Conservation (phyloP, 2,329 filamentous ascomycete species). For the Phaeosphaeriaceae sp. region DNA sequence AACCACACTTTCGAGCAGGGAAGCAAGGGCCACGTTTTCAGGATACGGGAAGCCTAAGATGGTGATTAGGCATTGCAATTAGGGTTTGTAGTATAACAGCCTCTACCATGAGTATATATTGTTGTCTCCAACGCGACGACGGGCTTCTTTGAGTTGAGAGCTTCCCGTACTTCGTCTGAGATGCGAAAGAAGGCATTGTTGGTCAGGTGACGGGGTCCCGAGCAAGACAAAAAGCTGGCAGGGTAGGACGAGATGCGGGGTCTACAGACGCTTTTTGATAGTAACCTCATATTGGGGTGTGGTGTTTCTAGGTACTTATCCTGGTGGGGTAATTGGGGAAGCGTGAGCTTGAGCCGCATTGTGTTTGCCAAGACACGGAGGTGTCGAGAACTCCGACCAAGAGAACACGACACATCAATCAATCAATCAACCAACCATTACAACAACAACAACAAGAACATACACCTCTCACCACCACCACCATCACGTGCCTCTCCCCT, state of each 20-base stretch:
- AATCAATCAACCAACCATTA: constrained; percentile 30
- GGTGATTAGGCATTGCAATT: constrained; percentile 10
- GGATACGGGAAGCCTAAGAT: constrained; percentile 70
- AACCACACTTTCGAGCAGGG: constrained; percentile 79
- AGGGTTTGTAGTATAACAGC: background rate
- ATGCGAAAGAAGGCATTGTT: constrained; percentile 67
- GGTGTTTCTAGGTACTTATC: constrained; percentile 3
- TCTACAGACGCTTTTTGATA: constrained; percentile 23
- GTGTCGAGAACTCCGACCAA: constrained; percentile 38
- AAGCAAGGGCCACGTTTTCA: constrained; percentile 76
- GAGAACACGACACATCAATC: constrained; percentile 49
- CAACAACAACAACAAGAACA: constrained; percentile 4
- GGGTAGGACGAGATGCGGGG: constrained; percentile 15
- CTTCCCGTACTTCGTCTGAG: constrained; percentile 82
- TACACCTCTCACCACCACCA: constrained; percentile 18
- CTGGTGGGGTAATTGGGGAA: constrained; percentile 7
- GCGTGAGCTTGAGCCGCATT: constrained; percentile 20
- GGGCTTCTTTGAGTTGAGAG: constrained; percentile 74
- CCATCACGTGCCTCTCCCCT: constrained; percentile 13
- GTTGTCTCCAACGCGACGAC: constrained; percentile 94
- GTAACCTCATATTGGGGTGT: constrained; percentile 31
- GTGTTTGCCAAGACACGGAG: constrained; percentile 18
- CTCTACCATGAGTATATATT: constrained; percentile 89
- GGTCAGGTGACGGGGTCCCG: constrained; percentile 36
- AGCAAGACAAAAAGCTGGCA: background rate